Base-by-base conservation (phyloP, 345 rosid species). In the Excoecaria cochinchinensis region DNA sequence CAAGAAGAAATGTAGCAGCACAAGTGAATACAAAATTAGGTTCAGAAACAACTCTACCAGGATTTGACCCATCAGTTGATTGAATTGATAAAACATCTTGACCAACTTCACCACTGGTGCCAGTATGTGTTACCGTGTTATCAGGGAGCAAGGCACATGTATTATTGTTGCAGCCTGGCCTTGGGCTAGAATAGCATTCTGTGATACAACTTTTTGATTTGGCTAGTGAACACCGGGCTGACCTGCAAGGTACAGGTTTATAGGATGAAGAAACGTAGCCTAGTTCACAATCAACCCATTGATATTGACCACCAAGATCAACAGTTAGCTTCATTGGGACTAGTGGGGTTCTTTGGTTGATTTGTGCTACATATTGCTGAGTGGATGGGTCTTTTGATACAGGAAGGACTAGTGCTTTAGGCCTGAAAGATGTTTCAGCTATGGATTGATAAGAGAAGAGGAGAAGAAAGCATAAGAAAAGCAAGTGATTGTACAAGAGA, bases 231-330 rank as follows among this genome's bases (percentile, higher is more conserved):
- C 80, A 77, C 36, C 71, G 80, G 13, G 80, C 80, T 0, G 80
- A 71, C 21, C 47, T 65, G 71, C 80, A 77, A 11, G 56, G 67
- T 3, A 15, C 76, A 2, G 71, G 71, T 44, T 25, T 71, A 9
- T 62, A 71, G 6, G 80, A 39, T 0, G 71, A 77, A 1, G 80
- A 77, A 21, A 53, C 47, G 6, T 63, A 77, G 36, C 58, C 70
- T 0, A n/a, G n/a, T n/a, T 71, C 71, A 11, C 80, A 77, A 25
- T 77, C 71, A 17, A 71, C 80, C 80, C 80, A 77, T 0, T 24
- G 75, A 60, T 62, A 69, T 10, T n/a, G n/a, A n/a, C n/a, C n/a
- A n/a, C n/a, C n/a, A n/a, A n/a, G n/a, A n/a, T n/a, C n/a, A n/a
- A n/a, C n/a, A n/a, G n/a, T n/a, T n/a, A n/a, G n/a, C n/a, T n/a